Conservation (phyloP, 1,284 basidiomycete species). For the Rhodotorula glutinis region DNA sequence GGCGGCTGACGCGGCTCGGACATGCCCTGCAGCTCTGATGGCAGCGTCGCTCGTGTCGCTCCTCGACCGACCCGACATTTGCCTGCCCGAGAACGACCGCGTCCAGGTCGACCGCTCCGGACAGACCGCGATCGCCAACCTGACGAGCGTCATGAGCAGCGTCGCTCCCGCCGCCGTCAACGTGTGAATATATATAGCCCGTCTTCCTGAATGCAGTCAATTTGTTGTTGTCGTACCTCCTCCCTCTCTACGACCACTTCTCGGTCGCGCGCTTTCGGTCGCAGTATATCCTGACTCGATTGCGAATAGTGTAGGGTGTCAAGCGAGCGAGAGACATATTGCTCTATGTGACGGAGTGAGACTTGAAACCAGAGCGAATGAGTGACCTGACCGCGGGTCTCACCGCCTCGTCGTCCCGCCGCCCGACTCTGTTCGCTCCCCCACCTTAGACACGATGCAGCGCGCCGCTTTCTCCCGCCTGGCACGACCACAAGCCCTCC, state of each 20-base stretch:
- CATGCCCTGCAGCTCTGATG: not conserved
- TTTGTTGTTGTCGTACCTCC: too few species aligned
- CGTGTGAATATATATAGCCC: not conserved
- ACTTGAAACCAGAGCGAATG: too few species aligned
- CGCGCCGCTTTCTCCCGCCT: conserved; percentile 5
- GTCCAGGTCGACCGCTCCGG: not conserved
- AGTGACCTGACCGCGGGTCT: too few species aligned
- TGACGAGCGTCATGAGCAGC: not conserved
- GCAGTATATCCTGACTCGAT: too few species aligned
- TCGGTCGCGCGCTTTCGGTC: too few species aligned
- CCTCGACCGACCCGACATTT: conserved; percentile 4
- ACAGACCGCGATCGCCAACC: not conserved
- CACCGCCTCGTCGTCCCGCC: too few species aligned
- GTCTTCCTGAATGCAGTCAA: too few species aligned
- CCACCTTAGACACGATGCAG: not conserved
- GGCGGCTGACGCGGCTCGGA: not conserved
- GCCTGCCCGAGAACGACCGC: conserved; percentile 3
- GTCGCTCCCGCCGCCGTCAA: conserved; percentile 3
- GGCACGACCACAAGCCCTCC: conserved; percentile 4
- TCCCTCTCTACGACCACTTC: too few species aligned
- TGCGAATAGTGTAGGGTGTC: too few species aligned
- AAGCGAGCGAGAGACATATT: too few species aligned
- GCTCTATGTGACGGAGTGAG: too few species aligned
- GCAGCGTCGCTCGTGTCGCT: not conserved
- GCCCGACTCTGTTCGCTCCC: too few species aligned